Conservation (phyloP, 179 eudicot genomes). For the Gypsophila paniculata region DNA sequence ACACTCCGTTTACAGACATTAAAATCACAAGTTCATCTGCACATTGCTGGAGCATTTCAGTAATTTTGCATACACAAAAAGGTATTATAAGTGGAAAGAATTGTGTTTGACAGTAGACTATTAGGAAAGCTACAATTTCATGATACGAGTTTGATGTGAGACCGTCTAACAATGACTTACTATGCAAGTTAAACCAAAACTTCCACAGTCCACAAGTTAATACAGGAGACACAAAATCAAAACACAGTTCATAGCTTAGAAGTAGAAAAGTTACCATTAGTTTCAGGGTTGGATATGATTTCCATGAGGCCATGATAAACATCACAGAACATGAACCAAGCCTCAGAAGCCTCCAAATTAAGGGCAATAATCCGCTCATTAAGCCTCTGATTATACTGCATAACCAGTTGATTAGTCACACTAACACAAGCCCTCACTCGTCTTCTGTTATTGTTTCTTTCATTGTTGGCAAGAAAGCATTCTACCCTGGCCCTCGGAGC, state of each 20-base stretch:
- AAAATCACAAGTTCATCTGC: neutral
- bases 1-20: neutral
- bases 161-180: too few species aligned
- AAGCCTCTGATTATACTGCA: conserved; percentile 43
- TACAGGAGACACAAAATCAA: too few species aligned
- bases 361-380: conserved; percentile 39
- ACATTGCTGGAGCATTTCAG: too few species aligned
- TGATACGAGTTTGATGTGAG: too few species aligned
- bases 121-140: too few species aligned
- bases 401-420: conserved; percentile 44
- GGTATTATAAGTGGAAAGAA: too few species aligned
- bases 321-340: conserved; percentile 54
- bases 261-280: conserved; percentile 33
- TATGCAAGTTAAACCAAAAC: too few species aligned
- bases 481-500: conserved; percentile 42
- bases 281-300: conserved; percentile 36
- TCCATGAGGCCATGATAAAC: conserved; percentile 49
- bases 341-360: conserved; percentile 38
- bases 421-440: conserved; percentile 32
- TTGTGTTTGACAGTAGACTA: too few species aligned
- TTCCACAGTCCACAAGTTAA: too few species aligned
- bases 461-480: conserved; percentile 23
- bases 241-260: neutral
- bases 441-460: conserved; percentile 8
- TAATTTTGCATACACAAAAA: too few species aligned